phyloP scores from a whole-genome alignment of 495 filamentous ascomycete genomes.

The Trypethelium eluteriae region DNA sequence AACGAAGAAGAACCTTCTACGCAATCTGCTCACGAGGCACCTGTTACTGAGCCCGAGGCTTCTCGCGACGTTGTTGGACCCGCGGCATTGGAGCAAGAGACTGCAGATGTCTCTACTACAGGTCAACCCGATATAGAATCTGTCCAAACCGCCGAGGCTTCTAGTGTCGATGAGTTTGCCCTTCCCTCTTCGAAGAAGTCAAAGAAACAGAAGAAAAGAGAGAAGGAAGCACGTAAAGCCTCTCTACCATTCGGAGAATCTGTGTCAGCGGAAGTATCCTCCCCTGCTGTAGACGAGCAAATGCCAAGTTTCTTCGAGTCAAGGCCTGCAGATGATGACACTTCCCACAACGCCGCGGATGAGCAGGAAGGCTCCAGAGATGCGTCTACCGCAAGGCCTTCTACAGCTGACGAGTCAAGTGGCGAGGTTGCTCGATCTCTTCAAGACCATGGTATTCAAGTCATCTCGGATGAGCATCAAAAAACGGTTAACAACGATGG shows the following conservation, averaged over 20 bases:
- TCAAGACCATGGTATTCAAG: background rate
- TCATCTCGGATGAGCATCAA: background rate
- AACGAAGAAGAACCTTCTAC: background rate
- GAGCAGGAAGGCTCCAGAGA: background rate
- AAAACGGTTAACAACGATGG: background rate
- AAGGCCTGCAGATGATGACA: background rate
- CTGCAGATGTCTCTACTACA: background rate
- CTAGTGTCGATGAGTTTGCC: slow-evolving; percentile 23
- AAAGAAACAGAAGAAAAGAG: slow-evolving; percentile 33
- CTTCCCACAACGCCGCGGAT: background rate
- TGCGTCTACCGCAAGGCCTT: background rate
- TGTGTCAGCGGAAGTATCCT: background rate
- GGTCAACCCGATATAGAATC: slow-evolving; percentile 4
- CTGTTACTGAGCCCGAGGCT: background rate
- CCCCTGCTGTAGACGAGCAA: background rate
- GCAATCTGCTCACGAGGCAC: background rate
- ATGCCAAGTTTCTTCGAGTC: slow-evolving; percentile 3
- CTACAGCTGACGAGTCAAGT: background rate
- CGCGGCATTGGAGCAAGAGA: background rate
- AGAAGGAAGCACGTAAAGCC: slow-evolving; percentile 7
- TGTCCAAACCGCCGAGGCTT: slow-evolving; percentile 23
- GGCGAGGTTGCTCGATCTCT: background rate
- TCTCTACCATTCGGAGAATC: slow-evolving; percentile 3
- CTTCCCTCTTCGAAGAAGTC: slow-evolving; percentile 26
- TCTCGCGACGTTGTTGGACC: background rate